These are phyloP conservation scores for Penicillium coffeae DNA, from an alignment of 495 filamentous ascomycete genomes.

Conservation along the genomic window DNA sequence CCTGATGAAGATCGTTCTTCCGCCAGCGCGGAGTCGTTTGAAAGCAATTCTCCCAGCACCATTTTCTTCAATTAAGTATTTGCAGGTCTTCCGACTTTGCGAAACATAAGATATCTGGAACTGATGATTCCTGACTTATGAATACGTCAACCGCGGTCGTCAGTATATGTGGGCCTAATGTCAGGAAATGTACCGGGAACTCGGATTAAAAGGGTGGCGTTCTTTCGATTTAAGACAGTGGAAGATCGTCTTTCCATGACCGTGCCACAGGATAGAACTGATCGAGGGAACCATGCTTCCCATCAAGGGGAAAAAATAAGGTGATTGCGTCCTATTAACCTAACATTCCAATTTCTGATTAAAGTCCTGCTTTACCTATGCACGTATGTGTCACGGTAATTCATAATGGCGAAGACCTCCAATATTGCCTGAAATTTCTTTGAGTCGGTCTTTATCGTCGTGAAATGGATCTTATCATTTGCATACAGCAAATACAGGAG, in stretches of 20 bases:
- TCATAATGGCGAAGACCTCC: neutral
- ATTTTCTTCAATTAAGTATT: slow-evolving; percentile 4
- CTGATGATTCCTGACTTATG: slow-evolving; percentile 3
- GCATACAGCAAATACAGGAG: neutral
- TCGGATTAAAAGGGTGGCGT: neutral
- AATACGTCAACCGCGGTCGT: neutral
- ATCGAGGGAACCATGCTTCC: neutral
- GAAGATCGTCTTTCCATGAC: neutral
- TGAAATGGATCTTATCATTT: neutral
- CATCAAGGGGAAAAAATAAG: neutral
- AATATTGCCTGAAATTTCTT: neutral
- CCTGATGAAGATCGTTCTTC: slow-evolving; percentile 16
- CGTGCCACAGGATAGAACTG: neutral
- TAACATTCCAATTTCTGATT: neutral
- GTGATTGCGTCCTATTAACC: neutral
- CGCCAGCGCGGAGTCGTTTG: slow-evolving; percentile 20
- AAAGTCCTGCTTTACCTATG: neutral
- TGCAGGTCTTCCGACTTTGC: neutral
- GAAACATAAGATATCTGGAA: neutral
- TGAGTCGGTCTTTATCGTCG: neutral
- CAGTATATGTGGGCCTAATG: slow-evolving; percentile 5
- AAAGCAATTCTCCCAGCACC: slow-evolving; percentile 10
- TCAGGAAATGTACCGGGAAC: neutral
- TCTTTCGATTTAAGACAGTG: neutral
- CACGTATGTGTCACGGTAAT: neutral